Evolutionary conservation across 768 basidiomycete genomes (phyloP).

Genomic region (Tylopilus plumbeoviolaceoides): DNA sequence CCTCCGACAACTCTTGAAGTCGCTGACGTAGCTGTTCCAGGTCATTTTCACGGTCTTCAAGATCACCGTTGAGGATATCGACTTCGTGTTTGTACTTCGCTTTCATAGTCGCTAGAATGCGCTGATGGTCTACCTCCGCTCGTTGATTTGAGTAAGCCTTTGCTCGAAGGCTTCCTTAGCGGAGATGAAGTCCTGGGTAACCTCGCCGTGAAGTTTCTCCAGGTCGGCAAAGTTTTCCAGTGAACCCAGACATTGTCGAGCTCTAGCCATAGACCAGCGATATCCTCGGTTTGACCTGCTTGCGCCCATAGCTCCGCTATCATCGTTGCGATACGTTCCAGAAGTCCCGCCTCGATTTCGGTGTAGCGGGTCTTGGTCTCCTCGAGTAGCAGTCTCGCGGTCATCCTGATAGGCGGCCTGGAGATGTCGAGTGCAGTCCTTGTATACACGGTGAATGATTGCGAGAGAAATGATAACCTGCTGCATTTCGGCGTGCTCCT

Average conservation of each 20-base stretch:
- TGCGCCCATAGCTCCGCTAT: constrained; percentile 13
- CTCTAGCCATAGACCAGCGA: constrained; percentile 20
- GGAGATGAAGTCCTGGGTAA: constrained; percentile 21
- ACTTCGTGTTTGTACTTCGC: constrained; percentile 31
- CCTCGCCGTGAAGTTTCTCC: constrained; percentile 23
- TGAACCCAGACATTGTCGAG: constrained; percentile 24
- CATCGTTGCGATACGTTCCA: constrained; percentile 26
- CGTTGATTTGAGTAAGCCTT: constrained; percentile 24
- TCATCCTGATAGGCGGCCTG: constrained; percentile 16
- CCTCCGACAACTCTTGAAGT: constrained; percentile 37
- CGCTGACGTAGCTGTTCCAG: constrained; percentile 31
- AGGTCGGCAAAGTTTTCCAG: constrained; percentile 23
- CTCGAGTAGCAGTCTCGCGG: constrained; percentile 32
- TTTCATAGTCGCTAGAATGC: constrained; percentile 26
- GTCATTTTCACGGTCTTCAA: constrained; percentile 36
- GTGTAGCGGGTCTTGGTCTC: constrained; percentile 34
- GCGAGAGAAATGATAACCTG: constrained; percentile 25
- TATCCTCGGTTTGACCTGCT: constrained; percentile 12
- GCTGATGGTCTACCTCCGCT: constrained; percentile 27
- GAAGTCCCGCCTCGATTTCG: constrained; percentile 29
- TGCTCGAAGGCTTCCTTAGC: constrained; percentile 30
- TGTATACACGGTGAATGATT: constrained; percentile 18
- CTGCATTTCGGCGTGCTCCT: constrained; percentile 5
- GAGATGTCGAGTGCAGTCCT: constrained; percentile 11
- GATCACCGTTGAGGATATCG: constrained; percentile 36